These are phyloP conservation scores for Ganoderma meredithae DNA, from an alignment of 1,284 basidiomycete genomes.

Conservation along the genomic window DNA sequence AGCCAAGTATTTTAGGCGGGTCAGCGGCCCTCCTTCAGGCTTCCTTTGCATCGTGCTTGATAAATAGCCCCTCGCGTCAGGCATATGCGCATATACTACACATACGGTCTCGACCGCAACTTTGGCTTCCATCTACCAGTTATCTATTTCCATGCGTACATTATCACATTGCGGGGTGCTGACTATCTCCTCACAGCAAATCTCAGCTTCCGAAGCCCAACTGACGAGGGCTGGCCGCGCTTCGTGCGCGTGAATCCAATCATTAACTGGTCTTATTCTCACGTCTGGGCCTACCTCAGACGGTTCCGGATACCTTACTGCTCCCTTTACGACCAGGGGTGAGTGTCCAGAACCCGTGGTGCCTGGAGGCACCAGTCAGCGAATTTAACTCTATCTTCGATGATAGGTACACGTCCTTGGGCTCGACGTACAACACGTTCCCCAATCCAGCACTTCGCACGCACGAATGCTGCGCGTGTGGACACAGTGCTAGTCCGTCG, in stretches of 20 bases:
- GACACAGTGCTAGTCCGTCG: slow-evolving; percentile 9
- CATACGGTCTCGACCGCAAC: background rate
- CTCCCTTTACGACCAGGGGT: slow-evolving; percentile 91
- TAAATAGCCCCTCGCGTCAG: background rate
- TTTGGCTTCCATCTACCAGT: background rate
- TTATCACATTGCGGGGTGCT: background rate
- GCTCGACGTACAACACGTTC: slow-evolving; percentile 94
- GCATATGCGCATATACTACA: background rate
- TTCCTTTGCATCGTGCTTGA: background rate
- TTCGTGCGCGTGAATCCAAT: slow-evolving; percentile 96
- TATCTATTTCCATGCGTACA: background rate
- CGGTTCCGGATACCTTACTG: slow-evolving; percentile 87
- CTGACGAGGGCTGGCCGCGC: slow-evolving; percentile 88
- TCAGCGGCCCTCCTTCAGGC: background rate
- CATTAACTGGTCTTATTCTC: slow-evolving; percentile 91
- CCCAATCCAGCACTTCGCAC: slow-evolving; percentile 86
- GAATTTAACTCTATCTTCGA: background rate
- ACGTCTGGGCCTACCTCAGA: slow-evolving; percentile 91
- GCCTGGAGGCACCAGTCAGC: slow-evolving; percentile 6
- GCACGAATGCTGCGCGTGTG: slow-evolving; percentile 36
- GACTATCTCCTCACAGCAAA: slow-evolving; percentile 51
- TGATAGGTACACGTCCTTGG: slow-evolving; percentile 91
- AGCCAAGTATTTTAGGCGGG: background rate
- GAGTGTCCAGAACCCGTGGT: slow-evolving; percentile 34
- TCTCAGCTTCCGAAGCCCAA: slow-evolving; percentile 77